Evolutionary conservation across 345 rosid genomes (phyloP).

Genomic region (Sisymbrium irio): DNA sequence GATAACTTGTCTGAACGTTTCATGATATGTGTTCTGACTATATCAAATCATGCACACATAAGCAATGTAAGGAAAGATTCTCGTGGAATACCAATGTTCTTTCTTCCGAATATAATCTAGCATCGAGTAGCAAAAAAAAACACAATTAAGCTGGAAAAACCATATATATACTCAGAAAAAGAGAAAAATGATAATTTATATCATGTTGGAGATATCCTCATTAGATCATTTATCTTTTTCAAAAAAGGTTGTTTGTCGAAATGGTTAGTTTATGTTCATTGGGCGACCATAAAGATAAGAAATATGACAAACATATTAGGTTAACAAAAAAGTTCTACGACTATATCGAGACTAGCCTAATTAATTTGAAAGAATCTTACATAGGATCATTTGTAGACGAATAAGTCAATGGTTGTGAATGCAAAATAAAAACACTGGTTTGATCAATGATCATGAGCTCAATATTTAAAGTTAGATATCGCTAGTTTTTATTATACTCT

Average conservation of each 20-base stretch:
- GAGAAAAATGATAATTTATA: not conserved
- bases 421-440: not conserved
- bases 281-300: not conserved
- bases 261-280: not conserved
- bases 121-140: not conserved
- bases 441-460: conserved; percentile 9
- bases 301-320: not conserved
- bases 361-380: conserved; percentile 13
- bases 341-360: conserved; percentile 6
- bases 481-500: not conserved
- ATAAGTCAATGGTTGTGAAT: not conserved
- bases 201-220: not conserved
- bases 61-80: not conserved
- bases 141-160: not conserved
- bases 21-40: not conserved
- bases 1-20: not conserved
- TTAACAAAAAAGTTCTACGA: not conserved
- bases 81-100: not conserved
- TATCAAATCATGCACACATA: not conserved
- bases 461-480: not conserved
- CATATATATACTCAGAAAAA: not conserved
- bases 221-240: not conserved
- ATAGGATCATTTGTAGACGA: not conserved
- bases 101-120: not conserved
- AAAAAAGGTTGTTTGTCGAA: not conserved